Base-by-base conservation (phyloP, 495 filamentous ascomycete species). In the Astrothelium subdiscretum region DNA sequence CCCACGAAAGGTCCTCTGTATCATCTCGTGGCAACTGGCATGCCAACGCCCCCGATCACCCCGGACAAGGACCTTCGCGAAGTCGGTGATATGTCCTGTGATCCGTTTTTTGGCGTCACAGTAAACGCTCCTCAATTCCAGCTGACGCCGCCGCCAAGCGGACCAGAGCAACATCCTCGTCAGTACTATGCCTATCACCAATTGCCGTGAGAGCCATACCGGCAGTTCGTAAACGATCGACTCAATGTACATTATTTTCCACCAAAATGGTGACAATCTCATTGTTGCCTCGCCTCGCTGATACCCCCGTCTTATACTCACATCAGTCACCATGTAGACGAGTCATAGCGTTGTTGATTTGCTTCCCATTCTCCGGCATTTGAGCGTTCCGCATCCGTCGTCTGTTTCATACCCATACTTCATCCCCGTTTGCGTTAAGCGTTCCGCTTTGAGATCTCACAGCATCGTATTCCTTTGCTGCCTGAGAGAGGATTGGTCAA, bases 11-110 rank as follows among this genome's bases (percentile, higher is more conserved):
- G 81, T 15, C 79, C 85, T 54, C 78, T 83, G 66, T 78, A 82
- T 58, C 74, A 79, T 32, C 80, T 82, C 31, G 80, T 87, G 62
- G 83, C 85, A 15, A 83, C 91, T 69, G 95, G 92, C 26, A 92
- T 92, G 71, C 83, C 94, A 62, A 97, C 94, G 26, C 94, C 94
- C 22, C 94, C 94, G 2, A 96, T 97, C 70, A 97, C 95, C 0
- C 94, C 94, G n/a, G 91, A 95, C 43, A 73, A 73, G 62, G 71
- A 74, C 62, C 69, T 71, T 58, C 59, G 52, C 18, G 64, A 58
- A 18, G 40, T 66, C 12, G 58, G 57, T n/a, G 62, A 59, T 69
- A 68, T 59, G 65, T 59, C 43, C 22, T 54, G 66, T 68, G 57
- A 51, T 43, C 58, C 67, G 70, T 18, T 35, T 59, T 32, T 22